phyloP scores from a whole-genome alignment of 2,329 filamentous ascomycete species.

The Xylaria sp. region DNA sequence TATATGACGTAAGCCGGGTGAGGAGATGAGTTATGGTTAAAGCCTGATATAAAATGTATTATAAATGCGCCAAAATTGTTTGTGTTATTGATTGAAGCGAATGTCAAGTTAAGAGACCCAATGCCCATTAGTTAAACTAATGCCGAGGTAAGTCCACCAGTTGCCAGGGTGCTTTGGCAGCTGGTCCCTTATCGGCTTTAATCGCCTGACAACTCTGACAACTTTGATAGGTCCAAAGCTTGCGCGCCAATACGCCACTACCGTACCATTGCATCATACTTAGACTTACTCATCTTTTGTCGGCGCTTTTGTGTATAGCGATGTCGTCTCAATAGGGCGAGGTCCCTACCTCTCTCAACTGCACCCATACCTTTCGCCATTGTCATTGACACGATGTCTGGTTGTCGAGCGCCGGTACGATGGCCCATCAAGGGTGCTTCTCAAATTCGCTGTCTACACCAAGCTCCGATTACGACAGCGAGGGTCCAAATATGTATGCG shows the following conservation, averaged over 20 bases:
- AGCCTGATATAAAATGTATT: neutral
- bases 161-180: conserved; percentile 1
- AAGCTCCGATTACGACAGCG: conserved; percentile 24
- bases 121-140: neutral
- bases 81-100: too few species aligned
- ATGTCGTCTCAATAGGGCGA: conserved; percentile 1
- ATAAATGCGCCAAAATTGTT: neutral
- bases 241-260: neutral
- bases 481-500: conserved; percentile 25
- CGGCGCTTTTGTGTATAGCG: neutral
- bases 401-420: conserved; percentile 36
- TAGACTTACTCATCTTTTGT: neutral
- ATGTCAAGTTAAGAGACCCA: too few species aligned
- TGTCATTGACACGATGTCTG: conserved; percentile 37
- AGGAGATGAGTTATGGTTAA: neutral
- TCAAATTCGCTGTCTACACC: conserved; percentile 39
- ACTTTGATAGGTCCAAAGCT: conserved; percentile 4
- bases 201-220: neutral
- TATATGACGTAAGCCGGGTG: conserved; percentile 10
- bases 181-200: conserved; percentile 9
- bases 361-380: neutral
- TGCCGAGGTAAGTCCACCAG: conserved; percentile 23
- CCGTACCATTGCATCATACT: neutral
- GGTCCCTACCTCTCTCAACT: neutral
- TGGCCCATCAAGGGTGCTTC: conserved; percentile 35